phyloP scores from a whole-genome alignment of 2,329 filamentous ascomycete species.

The Onygenales sp. region DNA sequence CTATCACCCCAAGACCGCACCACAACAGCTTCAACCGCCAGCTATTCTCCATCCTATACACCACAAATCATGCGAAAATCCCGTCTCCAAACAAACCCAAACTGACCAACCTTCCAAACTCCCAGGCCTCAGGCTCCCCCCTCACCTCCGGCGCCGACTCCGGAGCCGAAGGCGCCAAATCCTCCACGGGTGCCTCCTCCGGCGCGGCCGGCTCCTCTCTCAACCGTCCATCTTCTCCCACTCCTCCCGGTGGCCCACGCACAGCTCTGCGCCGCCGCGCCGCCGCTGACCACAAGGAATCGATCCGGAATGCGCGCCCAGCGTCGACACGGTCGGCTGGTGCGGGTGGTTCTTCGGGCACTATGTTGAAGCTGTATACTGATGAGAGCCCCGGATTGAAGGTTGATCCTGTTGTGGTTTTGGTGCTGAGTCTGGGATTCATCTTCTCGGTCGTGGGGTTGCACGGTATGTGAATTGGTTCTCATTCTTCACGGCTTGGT shows the following conservation, averaged over 20 bases:
- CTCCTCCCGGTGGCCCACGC: constrained; percentile 85
- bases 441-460: constrained; percentile 97
- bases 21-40: neutral
- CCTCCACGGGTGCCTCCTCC: constrained; percentile 48
- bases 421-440: constrained; percentile 93
- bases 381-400: constrained; percentile 96
- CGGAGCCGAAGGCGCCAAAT: constrained; percentile 32
- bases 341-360: constrained; percentile 91
- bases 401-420: constrained; percentile 94
- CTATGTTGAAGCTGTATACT: constrained; percentile 98
- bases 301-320: constrained; percentile 85
- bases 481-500: neutral
- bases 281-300: constrained; percentile 94
- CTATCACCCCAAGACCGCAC: neutral
- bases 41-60: neutral
- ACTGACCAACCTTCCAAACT: neutral
- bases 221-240: constrained; percentile 73
- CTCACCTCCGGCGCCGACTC: constrained; percentile 37
- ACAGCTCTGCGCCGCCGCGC: constrained; percentile 92
- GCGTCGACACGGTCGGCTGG: constrained; percentile 88
- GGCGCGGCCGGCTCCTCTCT: constrained; percentile 59
- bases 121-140: constrained; percentile 32
- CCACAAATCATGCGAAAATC: neutral
- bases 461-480: constrained; percentile 63
- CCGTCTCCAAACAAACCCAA: neutral